phyloP scores from a whole-genome alignment of 2,329 filamentous ascomycete genomes.

The Trichoderma pleuroti region DNA sequence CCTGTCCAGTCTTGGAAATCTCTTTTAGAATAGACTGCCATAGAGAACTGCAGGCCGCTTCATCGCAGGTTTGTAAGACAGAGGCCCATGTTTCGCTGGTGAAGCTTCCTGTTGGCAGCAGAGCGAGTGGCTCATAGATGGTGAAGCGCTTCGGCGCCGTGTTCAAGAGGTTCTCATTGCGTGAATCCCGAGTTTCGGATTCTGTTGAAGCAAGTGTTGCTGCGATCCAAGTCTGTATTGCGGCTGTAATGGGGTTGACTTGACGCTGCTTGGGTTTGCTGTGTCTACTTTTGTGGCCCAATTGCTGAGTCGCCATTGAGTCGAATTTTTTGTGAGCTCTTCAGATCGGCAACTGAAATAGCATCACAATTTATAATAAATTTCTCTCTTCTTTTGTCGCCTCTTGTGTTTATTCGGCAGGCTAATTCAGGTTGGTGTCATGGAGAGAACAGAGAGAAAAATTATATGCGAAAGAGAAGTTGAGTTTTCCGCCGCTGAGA shows the following conservation, averaged over 20 bases:
- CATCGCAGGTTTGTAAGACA: slow-evolving; percentile 31
- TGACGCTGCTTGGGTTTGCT: slow-evolving; percentile 30
- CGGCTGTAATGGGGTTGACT: slow-evolving; percentile 32
- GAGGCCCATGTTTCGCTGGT: slow-evolving; percentile 38
- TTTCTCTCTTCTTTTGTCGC: not conserved
- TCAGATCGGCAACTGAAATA: no score
- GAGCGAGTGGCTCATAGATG: slow-evolving; percentile 58
- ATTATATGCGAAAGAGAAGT: not conserved
- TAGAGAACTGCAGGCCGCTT: slow-evolving; percentile 33
- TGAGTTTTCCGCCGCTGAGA: not conserved
- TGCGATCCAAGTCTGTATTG: slow-evolving; percentile 31
- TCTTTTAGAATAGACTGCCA: slow-evolving; percentile 49
- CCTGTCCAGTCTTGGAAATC: slow-evolving; percentile 42
- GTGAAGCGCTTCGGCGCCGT: slow-evolving; percentile 56
- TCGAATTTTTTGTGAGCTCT: not conserved
- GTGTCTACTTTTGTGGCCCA: not conserved
- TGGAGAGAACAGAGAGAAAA: not conserved
- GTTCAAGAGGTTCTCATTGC: slow-evolving; percentile 33
- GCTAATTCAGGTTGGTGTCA: not conserved
- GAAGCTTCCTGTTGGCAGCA: slow-evolving; percentile 60
- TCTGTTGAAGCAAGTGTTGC: slow-evolving; percentile 7
- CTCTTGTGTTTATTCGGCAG: not conserved
- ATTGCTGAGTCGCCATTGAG: not conserved
- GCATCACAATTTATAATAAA: no score
- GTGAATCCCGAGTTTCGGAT: slow-evolving; percentile 11